These are phyloP conservation scores for Viola pubescens DNA, from an alignment of 441 rosid species.

Conservation along the genomic window DNA sequence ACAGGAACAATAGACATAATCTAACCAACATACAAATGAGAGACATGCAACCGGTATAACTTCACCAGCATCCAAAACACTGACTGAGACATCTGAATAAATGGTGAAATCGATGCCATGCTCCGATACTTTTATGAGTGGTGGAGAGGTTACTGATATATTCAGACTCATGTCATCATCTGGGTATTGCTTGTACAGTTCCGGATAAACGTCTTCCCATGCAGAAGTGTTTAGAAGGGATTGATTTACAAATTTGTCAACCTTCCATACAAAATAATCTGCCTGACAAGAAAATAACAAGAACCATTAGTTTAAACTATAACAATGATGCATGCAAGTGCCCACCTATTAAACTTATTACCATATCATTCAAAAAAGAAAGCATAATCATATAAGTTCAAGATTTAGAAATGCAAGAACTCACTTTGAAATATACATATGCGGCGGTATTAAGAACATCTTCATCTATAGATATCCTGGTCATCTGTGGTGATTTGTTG, in stretches of 20 bases:
- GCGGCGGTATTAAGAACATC: slow-evolving; percentile 58
- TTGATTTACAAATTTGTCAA: slow-evolving; percentile 44
- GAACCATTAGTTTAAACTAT: slow-evolving; percentile 10
- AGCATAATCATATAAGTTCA: not conserved
- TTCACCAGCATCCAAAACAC: slow-evolving; percentile 46
- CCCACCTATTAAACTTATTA: not conserved
- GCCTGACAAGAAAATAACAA: slow-evolving; percentile 36
- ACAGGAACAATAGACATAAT: not conserved
- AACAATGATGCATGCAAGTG: not conserved
- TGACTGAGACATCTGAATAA: slow-evolving; percentile 40
- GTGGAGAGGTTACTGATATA: slow-evolving; percentile 55
- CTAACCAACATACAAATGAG: slow-evolving; percentile 44
- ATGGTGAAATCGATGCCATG: slow-evolving; percentile 40
- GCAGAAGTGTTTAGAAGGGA: slow-evolving; percentile 63
- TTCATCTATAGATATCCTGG: slow-evolving; percentile 46
- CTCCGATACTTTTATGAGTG: slow-evolving; percentile 35
- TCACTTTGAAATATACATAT: slow-evolving; percentile 62
- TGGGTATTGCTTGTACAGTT: slow-evolving; percentile 55
- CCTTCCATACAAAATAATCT: slow-evolving; percentile 49
- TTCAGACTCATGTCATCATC: slow-evolving; percentile 47
- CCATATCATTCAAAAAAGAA: not conserved
- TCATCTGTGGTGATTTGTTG: slow-evolving; percentile 41
- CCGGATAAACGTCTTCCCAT: slow-evolving; percentile 62
- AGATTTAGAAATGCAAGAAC: slow-evolving; percentile 16
- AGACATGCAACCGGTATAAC: slow-evolving; percentile 53